Evolutionary conservation across 2,329 filamentous ascomycete species (phyloP).

Genomic region (Colletotrichum gloeosporioides): DNA sequence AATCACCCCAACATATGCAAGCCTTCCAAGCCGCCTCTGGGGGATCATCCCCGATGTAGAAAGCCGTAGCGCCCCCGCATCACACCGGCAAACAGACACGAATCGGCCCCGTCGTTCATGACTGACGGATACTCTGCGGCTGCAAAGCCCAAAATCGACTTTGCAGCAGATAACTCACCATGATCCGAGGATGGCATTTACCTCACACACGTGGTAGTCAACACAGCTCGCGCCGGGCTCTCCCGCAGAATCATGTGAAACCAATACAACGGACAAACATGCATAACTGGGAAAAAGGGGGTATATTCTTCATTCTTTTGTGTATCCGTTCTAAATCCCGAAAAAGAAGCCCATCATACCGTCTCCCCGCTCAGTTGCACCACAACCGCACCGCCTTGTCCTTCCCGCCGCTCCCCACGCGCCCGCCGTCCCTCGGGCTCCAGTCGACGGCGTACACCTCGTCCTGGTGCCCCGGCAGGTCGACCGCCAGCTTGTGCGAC

Average conservation of each 20-base stretch:
- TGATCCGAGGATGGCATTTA: background rate
- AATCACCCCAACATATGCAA: background rate
- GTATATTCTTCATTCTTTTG: conserved; percentile 16
- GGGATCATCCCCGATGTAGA: background rate
- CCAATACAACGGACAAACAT: background rate
- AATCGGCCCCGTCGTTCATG: background rate
- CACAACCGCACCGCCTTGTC: conserved; percentile 80
- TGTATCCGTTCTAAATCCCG: conserved; percentile 10
- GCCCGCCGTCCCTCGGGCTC: conserved; percentile 82
- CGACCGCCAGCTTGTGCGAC: conserved; percentile 78
- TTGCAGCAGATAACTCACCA: fast-evolving
- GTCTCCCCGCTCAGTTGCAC: conserved; percentile 57
- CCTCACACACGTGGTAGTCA: background rate
- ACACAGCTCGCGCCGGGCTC: background rate
- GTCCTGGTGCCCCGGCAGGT: conserved; percentile 89
- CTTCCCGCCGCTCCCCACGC: conserved; percentile 89
- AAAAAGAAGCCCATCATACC: background rate
- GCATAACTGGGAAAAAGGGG: background rate
- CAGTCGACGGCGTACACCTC: conserved; percentile 96
- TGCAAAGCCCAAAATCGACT: background rate
- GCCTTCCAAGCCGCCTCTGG: background rate
- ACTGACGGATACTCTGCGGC: background rate
- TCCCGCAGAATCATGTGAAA: background rate
- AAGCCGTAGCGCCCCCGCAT: background rate
- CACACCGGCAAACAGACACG: background rate